Percentiles rank a stretch among this genome's conserved stretches.
Conservation (phyloP, 2,329 filamentous ascomycete species). For the Colletotrichum neosansevieriae region DNA sequence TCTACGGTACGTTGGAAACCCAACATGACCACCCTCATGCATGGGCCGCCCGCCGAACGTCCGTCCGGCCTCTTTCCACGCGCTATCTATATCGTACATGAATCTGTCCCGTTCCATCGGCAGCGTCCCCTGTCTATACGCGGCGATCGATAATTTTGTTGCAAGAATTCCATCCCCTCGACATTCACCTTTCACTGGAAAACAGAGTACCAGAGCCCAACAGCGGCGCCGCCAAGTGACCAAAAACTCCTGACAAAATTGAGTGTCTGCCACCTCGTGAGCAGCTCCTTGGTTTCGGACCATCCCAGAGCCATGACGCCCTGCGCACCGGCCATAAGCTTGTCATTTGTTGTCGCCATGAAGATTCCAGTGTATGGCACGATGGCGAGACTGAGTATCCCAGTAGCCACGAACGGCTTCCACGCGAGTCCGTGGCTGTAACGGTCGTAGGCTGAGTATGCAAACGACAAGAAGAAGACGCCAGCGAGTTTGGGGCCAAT, state of each 20-base stretch:
- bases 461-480: conserved; percentile 48
- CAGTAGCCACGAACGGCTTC: conserved; percentile 50
- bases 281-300: conserved; percentile 31
- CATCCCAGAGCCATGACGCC: conserved; percentile 26
- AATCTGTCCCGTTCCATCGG: conserved; percentile 17
- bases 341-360: conserved; percentile 53
- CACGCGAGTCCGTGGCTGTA: conserved; percentile 46
- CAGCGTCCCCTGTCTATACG: conserved; percentile 11
- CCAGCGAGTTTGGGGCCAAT: conserved; percentile 42
- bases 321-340: conserved; percentile 44
- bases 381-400: conserved; percentile 50
- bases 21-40: conserved; percentile 7
- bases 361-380: conserved; percentile 54
- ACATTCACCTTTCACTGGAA: conserved; percentile 11
- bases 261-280: conserved; percentile 38
- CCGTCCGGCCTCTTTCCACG: conserved; percentile 5
- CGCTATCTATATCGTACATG: conserved; percentile 27
- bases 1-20: conserved; percentile 10
- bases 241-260: conserved; percentile 35
- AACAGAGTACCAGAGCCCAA: conserved; percentile 33
- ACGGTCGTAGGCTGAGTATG: conserved; percentile 52
- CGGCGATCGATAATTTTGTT: conserved; percentile 10
- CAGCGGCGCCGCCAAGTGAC: conserved; percentile 26
- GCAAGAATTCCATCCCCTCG: neutral
- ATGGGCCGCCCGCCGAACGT: conserved; percentile 10